Base-by-base conservation (phyloP, 2,329 filamentous ascomycete species). In the Microascus cirrosus region DNA sequence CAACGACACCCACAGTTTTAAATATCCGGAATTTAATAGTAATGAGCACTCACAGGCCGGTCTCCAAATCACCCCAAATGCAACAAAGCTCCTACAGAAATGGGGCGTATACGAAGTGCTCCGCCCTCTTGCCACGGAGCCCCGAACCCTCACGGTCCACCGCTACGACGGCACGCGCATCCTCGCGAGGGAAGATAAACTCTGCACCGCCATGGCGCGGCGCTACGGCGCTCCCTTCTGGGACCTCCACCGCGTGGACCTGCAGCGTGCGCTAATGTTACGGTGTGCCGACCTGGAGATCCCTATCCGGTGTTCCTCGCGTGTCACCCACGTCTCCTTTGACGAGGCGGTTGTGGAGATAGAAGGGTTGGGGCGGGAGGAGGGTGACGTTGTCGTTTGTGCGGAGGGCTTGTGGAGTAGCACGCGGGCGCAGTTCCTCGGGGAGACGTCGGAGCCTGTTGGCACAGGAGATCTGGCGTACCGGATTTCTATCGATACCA, bases 391-490 rank as follows among this genome's bases (percentile, higher is more conserved):
- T 4, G 50, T 45, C 15, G 24, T 58, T 11, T 58, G 56, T 34
- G 56, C 56, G 13, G 55, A 58, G 36, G 56, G 56, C 10, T 50
- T 78, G 51, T 76, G 74, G 65, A 73, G 70, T 10, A 59, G 64
- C 48, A 73, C 71, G 56, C 73, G 78, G 3, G 71, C 76, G 57
- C 65, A 70, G 7, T 67, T 82, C n/a, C 63, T 80, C 7, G 72
- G 73, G 2, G 66, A 67, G 13, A 63, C 68, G 0, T 72, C 77
- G 61, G 74, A 75, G 0, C 77, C 79, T 1, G 65, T 73, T 15
- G 71, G 74, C 54, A 83, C 80, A 0, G 80, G 80, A 1, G 79
- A 83, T 63, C 65, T 82, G 34, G 79, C 80, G 1, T 83, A 82
- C 65, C 75, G 80, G 5, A 71, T 83, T 53, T 67, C 80, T 7